Base-by-base conservation (phyloP, 371 early-diverging fungal species). In the Polyrhizophydium stewartii region DNA sequence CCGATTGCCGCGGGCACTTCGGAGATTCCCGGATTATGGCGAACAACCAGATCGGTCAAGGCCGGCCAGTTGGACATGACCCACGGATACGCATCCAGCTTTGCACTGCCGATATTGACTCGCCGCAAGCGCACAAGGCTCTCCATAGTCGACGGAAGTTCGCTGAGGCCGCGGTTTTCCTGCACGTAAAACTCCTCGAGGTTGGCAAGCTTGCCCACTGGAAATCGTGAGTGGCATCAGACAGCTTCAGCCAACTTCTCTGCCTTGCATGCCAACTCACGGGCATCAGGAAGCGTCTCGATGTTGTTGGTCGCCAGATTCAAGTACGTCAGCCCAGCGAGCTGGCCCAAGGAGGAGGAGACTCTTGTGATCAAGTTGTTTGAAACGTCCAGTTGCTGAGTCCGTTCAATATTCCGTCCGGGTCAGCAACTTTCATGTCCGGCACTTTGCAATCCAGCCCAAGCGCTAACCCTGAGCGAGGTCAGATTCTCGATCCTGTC, bases 161-260 rank as follows among this genome's bases (percentile, higher is more conserved):
- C 64, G 21, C 32, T 59, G 7, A 76, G 55, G 12, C 67, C 40
- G 19, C 37, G 53, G 55, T 76, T 76, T 17, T 76, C 72, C 10
- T 64, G 56, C 16, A 76, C 22, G 47, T 70, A 56, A 21, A 76
- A 58, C 37, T 69, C 65, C 53, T 73, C 70, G 13, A 74, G 62
- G 37, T 66, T 60, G 1, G 32, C n/a, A 41, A 72, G 38, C 27
- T 70, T 53, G 1, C 72, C 58, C 45, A 56, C 67, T 71, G 35
- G 3, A 3, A 35, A 35, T 3, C 35, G n/a, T n/a, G n/a, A n/a
- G n/a, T n/a, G n/a, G n/a, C n/a, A n/a, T n/a, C n/a, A n/a, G n/a
- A n/a, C n/a, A n/a, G n/a, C n/a, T n/a, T n/a, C n/a, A n/a, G n/a
- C n/a, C n/a, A n/a, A n/a, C n/a, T n/a, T n/a, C n/a, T n/a, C n/a